phyloP scores from a whole-genome alignment of 2,329 filamentous ascomycete species.

The Cladosporium sp. region DNA sequence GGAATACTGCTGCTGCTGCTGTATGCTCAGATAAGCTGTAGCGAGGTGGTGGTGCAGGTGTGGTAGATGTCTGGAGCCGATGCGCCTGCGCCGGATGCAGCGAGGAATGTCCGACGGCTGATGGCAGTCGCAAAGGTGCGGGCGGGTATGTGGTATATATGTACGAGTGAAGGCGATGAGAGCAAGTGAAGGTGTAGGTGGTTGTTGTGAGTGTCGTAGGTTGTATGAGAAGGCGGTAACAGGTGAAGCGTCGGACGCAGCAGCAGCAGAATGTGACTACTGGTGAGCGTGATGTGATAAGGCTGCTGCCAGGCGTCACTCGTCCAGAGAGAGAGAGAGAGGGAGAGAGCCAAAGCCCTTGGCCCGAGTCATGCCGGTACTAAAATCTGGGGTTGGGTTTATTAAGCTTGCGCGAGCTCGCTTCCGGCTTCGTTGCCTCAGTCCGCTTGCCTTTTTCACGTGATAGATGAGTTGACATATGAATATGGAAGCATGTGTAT shows the following conservation, averaged over 20 bases:
- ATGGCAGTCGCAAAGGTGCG: neutral
- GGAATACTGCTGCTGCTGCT: too few relatives aligned
- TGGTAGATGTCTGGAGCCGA: too few relatives aligned
- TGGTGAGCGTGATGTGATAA: conserved; percentile 8
- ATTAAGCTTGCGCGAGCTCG: neutral
- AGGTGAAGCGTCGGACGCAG: neutral
- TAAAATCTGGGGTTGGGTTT: neutral
- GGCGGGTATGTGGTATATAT: neutral
- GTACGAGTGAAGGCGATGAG: neutral
- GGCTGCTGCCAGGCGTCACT: conserved; percentile 1
- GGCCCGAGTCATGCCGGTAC: neutral
- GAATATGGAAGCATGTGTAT: neutral
- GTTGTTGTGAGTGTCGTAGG: neutral
- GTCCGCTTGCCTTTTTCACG: neutral
- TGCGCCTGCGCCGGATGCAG: conserved; percentile 20
- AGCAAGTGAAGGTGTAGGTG: neutral
- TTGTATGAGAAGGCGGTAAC: too few relatives aligned
- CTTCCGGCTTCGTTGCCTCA: neutral
- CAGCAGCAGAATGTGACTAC: neutral
- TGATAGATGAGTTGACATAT: neutral
- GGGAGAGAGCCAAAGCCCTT: too few relatives aligned
- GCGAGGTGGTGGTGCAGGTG: neutral
- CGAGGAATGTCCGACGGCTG: conserved; percentile 15
- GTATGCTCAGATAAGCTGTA: too few relatives aligned
- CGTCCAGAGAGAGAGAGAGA: neutral